A percentile compares a stretch with the other conserved stretches of the same genome.
Evolutionary conservation across 148 eudicot species (phyloP).

Genomic region (Cornus kousa): DNA sequence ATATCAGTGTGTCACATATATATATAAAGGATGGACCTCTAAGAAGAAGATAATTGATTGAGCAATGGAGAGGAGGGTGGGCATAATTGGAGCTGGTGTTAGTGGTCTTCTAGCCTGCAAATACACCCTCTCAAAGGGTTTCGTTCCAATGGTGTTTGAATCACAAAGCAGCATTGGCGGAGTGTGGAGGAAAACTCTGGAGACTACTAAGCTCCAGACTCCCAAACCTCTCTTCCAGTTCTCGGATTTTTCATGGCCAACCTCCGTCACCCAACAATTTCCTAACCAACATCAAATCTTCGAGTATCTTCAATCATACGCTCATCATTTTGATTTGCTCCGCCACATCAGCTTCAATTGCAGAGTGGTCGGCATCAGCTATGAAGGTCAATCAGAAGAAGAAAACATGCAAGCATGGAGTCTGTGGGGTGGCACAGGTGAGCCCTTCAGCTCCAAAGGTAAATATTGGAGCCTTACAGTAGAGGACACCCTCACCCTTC

Average conservation of each 20-base stretch:
- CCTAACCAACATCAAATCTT: conserved; percentile 41
- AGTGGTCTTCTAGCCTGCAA: conserved; percentile 71
- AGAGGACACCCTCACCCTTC: conserved; percentile 20
- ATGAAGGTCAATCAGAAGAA: conserved; percentile 30
- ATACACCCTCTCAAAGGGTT: conserved; percentile 53
- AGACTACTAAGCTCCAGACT: conserved; percentile 56
- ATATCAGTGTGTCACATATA: background rate
- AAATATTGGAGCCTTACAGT: conserved; percentile 37
- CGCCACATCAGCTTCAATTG: conserved; percentile 33
- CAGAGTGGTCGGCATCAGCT: conserved; percentile 43
- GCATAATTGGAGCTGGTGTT: conserved; percentile 61
- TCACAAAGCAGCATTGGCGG: conserved; percentile 46
- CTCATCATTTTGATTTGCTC: conserved; percentile 41
- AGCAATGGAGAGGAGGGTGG: conserved; percentile 35
- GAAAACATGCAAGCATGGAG: conserved; percentile 26
- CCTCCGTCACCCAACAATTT: conserved; percentile 24
- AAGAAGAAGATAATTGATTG: too few relatives aligned
- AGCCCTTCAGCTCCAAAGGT: conserved; percentile 24
- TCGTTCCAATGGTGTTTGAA: conserved; percentile 56
- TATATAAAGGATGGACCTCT: too few relatives aligned
- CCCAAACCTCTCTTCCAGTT: conserved; percentile 48
- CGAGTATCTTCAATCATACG: conserved; percentile 49
- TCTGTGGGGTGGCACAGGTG: too few relatives aligned
- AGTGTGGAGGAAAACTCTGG: conserved; percentile 54
- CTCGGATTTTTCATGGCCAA: conserved; percentile 66